Conservation (phyloP, 176 grass and related monocot species). For the Oryza glaberrima region DNA sequence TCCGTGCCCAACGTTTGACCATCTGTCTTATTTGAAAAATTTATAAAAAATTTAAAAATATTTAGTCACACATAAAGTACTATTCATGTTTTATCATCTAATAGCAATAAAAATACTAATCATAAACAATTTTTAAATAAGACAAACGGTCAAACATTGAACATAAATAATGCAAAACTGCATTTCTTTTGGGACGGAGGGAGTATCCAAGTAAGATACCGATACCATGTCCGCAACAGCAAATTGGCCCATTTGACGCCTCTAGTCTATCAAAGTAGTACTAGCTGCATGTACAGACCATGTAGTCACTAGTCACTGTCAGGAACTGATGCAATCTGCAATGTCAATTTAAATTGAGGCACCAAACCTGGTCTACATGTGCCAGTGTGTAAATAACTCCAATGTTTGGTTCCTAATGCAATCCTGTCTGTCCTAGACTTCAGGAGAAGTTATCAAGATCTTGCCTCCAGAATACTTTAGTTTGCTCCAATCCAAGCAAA, state of each 20-base stretch:
- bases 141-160: too few relatives aligned
- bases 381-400: neutral
- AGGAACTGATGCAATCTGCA: neutral
- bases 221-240: neutral
- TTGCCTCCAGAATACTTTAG: neutral
- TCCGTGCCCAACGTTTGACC: too few relatives aligned
- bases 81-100: too few relatives aligned
- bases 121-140: too few relatives aligned
- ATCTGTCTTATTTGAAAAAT: too few relatives aligned
- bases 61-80: too few relatives aligned
- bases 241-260: neutral
- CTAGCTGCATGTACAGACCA: neutral
- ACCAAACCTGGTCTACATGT: neutral
- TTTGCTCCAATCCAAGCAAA: neutral
- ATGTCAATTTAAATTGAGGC: neutral
- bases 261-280: constrained; percentile 1
- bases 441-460: neutral
- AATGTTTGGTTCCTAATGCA: neutral
- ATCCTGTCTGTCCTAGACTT: neutral
- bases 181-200: too few relatives aligned
- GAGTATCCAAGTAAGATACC: neutral
- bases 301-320: neutral
- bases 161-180: too few relatives aligned
- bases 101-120: too few relatives aligned
- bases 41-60: too few relatives aligned